Evolutionary conservation across 306 rosid species (phyloP), one percentile per base, ranked within the genome.

Genomic region (Prunus padus): DNA sequence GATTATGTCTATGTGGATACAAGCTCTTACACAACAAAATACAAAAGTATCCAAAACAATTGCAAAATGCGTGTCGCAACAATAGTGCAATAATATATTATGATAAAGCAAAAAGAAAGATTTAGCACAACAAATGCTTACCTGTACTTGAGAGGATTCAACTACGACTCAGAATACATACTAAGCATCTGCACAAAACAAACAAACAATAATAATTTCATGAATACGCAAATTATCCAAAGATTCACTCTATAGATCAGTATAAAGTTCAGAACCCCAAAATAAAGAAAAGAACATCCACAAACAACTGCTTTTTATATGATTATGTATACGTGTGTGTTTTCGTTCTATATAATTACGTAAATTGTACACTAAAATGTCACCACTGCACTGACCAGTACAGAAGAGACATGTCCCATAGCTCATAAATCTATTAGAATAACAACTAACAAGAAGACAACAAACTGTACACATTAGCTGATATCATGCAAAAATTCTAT

Each of bases 161-260:
- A 51, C 80, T 56, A 10, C 8, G 56, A 66, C 52, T 64, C 23
- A 30, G 28, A 56, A 4, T 30, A 75, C 78, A 75, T 15, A 44
- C 71, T 83, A 86, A 73, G 84, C 87, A 67, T 79, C 87, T 81
- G 82, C 33, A 72, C 52, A 77, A 40, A 31, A 50, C 20, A 67
- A 47, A 69, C 14, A 75, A 57, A 62, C 74, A 30, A 37, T 3
- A 57, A 56, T 62, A 28, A 14, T 15, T 54, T 59, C 8, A 69
- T 25, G 8, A 0, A 16, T 31, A 47, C 15, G 22, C 20, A 5
- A 50, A 37, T 19, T 37, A 60, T 40, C 61, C 11, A 13, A 62
- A 30, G 7, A 28, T 22, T 51, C 31, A n/a, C 50, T 5, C 63
- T 54, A n/a, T 54, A 54, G 14, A 23, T 57, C 18, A 11, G 64